Conservation (phyloP, 371 early-diverging fungal genomes). For the Actinomortierella ambigua region DNA sequence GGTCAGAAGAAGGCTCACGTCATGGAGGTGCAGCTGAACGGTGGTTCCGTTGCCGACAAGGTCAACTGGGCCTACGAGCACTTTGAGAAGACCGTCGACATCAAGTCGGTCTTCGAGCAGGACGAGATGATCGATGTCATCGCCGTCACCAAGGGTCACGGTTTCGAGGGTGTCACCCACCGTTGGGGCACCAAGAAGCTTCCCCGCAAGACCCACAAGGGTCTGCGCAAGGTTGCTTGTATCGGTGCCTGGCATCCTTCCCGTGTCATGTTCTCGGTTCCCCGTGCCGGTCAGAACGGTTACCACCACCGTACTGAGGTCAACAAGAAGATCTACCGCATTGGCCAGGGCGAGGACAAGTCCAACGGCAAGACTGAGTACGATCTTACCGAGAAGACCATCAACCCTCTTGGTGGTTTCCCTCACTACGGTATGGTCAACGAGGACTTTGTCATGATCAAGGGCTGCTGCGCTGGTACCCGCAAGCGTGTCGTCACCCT, state of each 20-base stretch:
- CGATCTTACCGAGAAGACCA: slow-evolving; percentile 97
- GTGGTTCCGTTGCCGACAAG: slow-evolving; percentile 97
- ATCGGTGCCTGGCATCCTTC: slow-evolving; percentile 99
- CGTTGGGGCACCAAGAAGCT: slow-evolving; percentile 99
- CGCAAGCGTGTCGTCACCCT: slow-evolving; percentile 98
- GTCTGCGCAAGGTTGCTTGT: slow-evolving; percentile 99
- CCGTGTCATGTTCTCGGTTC: slow-evolving; percentile 99
- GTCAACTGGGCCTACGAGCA: slow-evolving; percentile 97
- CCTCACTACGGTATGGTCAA: slow-evolving; percentile 99
- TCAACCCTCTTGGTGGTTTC: slow-evolving; percentile 99
- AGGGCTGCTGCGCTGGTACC: slow-evolving; percentile 98
- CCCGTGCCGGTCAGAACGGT: slow-evolving; percentile 99
- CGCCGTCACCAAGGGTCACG: slow-evolving; percentile 99
- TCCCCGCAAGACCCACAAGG: slow-evolving; percentile 99
- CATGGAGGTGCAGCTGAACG: slow-evolving; percentile 99
- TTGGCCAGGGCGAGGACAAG: slow-evolving; percentile 91
- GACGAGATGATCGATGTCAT: slow-evolving; percentile 99
- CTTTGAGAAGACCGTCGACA: slow-evolving; percentile 97
- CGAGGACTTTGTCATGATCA: slow-evolving; percentile 99
- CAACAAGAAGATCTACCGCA: slow-evolving; percentile 99
- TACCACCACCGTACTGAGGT: slow-evolving; percentile 99
- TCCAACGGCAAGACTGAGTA: slow-evolving; percentile 94
- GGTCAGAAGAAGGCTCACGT: slow-evolving; percentile 99
- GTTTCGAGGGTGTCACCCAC: slow-evolving; percentile 99
- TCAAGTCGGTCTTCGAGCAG: slow-evolving; percentile 93